phyloP scores from a whole-genome alignment of 78 protist species.

The Dictyostelium firmibasis region DNA sequence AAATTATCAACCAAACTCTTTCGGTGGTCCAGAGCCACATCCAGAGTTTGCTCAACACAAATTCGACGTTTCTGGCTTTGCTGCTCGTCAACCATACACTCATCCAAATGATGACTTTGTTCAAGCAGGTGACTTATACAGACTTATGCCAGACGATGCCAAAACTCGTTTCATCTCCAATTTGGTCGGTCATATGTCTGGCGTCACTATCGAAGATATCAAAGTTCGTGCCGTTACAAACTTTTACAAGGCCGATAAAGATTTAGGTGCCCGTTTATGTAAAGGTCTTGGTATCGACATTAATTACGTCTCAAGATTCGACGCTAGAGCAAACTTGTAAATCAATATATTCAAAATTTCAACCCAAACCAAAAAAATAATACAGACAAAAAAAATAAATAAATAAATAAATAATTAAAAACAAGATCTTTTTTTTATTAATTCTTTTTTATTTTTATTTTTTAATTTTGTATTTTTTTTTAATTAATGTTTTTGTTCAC shows the following conservation, averaged over 20 bases:
- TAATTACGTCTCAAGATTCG: constrained; percentile 45
- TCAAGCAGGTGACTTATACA: constrained; percentile 82
- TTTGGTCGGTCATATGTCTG: constrained; percentile 74
- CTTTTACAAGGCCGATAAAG: constrained; percentile 75
- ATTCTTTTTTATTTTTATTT: not conserved
- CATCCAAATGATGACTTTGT: constrained; percentile 63
- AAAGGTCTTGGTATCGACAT: constrained; percentile 78
- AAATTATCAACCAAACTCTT: constrained; percentile 83
- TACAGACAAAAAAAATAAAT: not conserved
- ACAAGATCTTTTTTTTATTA: not conserved
- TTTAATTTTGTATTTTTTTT: not conserved
- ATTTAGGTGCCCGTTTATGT: constrained; percentile 64
- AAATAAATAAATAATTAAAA: not conserved
- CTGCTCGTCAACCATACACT: constrained; percentile 19
- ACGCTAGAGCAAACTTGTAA: constrained; percentile 63
- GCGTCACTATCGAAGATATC: constrained; percentile 56
- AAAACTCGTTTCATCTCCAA: constrained; percentile 51
- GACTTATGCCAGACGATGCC: constrained; percentile 76
- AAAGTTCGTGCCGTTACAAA: constrained; percentile 61
- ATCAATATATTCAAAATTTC: not conserved
- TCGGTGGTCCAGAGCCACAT: constrained; percentile 43
- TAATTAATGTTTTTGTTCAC: not conserved
- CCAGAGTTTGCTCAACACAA: constrained; percentile 16
- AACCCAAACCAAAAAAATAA: not conserved
- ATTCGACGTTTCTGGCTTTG: constrained; percentile 24